Base-by-base conservation (phyloP, 768 basidiomycete genomes). In the Lactarius sanguifluus region DNA sequence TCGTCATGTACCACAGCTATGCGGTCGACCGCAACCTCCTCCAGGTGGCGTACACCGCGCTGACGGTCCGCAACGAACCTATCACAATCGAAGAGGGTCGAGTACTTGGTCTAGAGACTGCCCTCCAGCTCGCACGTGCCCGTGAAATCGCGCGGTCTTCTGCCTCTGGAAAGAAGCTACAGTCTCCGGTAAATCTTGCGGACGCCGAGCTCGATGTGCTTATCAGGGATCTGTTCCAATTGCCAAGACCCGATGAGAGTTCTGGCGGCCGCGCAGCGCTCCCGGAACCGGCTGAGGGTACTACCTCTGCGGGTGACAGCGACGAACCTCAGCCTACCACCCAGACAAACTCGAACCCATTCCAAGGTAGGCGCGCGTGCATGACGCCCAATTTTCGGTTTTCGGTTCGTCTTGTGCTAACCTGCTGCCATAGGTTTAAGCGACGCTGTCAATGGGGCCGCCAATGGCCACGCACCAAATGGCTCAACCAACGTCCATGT, bases 41-140 rank as follows among this genome's bases (percentile, higher is more conserved):
- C 28, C 72, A 86, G 4, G 81, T 81, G 0, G 77, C 82, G 0
- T 91, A 88, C 62, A 78, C 80, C 23, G 73, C 77, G 0, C 76
- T 91, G 0, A 85, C 85, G 59, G 76, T 76, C 20, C 83, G 86
- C 4, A 77, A 79, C 0, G 80, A 79, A 1, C 81, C 87, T 1
- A 78, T 87, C 16, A 81, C 78, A 0, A 73, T 83, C 1, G 79
- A 79, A n/a, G 91, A 91, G 64, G 86, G 83, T 41, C 72, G 76
- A 9, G 76, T 78, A 32, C 77, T 92, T n/a, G 86, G 86, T 61
- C 73, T 86, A 69, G 82, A 86, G 41, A 86, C 85, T 0, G 77
- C 83, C 0, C 72, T 88, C 1, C 80, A 76, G 50, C 77, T 90
- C 12, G 84, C 84, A 0, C 73, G 76, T 1, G 84, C 84, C 2